Evolutionary conservation across 345 rosid genomes (phyloP), one percentile per base, ranked within the genome.

Genomic region (Lepidium africanum): DNA sequence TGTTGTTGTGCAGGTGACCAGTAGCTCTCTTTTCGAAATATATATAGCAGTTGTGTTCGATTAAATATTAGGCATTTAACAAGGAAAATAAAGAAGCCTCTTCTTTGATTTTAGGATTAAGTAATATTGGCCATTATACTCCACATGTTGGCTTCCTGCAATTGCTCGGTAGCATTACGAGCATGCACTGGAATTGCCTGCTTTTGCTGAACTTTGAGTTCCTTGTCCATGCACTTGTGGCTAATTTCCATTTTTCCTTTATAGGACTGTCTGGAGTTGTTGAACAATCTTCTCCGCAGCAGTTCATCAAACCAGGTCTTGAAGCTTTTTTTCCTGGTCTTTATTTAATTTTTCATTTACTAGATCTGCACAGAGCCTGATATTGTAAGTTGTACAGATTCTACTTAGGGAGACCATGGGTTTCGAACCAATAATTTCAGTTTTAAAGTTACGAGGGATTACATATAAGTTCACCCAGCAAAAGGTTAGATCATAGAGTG

Each of bases 351-450:
- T 4, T 21, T 59, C 21, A 25, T 62, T 39, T 35, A 10, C 9
- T 49, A 10, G 13, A 42, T 63, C 70, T n/a, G 42, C 48, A 30
- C 69, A 65, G 58, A 55, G 71, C 36, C 76, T 82, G 67, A 82
- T 65, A 61, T 51, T 57, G 2, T 65, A 14, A 48, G 41, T 65
- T 69, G 42, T 65, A 62, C 80, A 91, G 99, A 80, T 87, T 70
- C 81, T 91, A 25, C 83, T 94, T 59, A 87, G 97, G 73, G 99
- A 94, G 78, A 91, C 96, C n/a, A 52, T 94, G 50, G 97, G 99
- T 46, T 91, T 91, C 74, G 99, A 91, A 66, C 81, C 86, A 5
- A 66, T 94, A 54, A 81, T 89, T 68, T 83, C 93, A 32, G 82
- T 91, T 69, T 65, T 94, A 76, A 94, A 79, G 78, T 82, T 85